Base-by-base conservation (phyloP, 148 eudicot genomes). In the Linanthus parryae region DNA sequence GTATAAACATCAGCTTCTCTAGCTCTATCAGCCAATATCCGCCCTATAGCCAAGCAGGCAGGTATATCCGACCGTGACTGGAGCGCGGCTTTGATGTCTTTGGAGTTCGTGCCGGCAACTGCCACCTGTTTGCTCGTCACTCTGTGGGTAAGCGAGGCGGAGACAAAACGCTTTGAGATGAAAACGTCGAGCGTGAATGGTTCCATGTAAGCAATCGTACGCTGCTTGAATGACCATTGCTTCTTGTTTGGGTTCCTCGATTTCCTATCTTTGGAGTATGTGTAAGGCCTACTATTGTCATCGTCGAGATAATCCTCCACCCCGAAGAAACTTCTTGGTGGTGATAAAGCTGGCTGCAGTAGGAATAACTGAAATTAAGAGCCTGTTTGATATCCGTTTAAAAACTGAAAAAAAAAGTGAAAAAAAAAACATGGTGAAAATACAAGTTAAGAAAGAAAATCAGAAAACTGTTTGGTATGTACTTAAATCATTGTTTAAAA, bases 241-340 rank as follows among this genome's bases (percentile, higher is more conserved):
- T 86, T 91, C 60, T 86, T 91, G 64, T 81, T 71, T 8, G 89
- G 95, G 59, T 86, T 86, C 67, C 83, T 91, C 5, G 95, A 81
- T 63, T 83, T 91, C 69, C 81, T 91, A 64, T 65, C 94, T 67
- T 91, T 91, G 59, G 86, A 83, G 70, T 83, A 91, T 5, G 97
- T 91, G 60, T 86, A 91, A 15, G 97, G 97, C 48, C 89, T 59
- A 66, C 95, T 86, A 56, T 91, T 91, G 51, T 86, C 82, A 56
- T 91, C 97, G 23, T 91, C 94, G n/a, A 86, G 66, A 57, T 81
- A 91, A 61, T 91, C 97, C 70, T 91, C 97, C 52, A 91, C 97
- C 42, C 97, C 97, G 29, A 91, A 91, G 67, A 91, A 91, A 71
- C 97, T 91, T 73, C 97, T 78, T 20, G 95, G 89, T 41, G 73